Evolutionary conservation across 148 eudicot species (phyloP), one percentile per base, ranked within the genome.

Genomic region (Rhododendron mucronatum): DNA sequence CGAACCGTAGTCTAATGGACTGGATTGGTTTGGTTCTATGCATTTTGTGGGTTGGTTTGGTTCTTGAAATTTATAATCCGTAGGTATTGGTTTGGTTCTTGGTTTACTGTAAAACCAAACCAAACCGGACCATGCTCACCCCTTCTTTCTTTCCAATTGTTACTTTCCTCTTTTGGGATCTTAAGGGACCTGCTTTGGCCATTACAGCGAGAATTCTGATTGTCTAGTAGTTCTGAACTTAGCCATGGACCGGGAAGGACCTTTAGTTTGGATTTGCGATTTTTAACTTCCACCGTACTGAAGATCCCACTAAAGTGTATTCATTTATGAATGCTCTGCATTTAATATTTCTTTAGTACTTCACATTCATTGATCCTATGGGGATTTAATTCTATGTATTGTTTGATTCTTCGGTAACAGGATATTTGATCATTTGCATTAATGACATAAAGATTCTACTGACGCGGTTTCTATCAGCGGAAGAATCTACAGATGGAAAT

Each of bases 351-450:
- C 69, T 63, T 65, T 65, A n/a, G 57, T 28, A 30, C 28, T 45
- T 15, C 14, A 1, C 14, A 83, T 63, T 63, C 47, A 23, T 78
- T 86, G 23, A 28, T 81, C 61, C 18, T 30, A 13, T 18, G 77
- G 78, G 74, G 44, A 61, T 33, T 61, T 78, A 47, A 81, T 51
- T 7, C 26, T 15, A 8, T 14, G 11, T 28, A 21, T 20, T 80
- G 55, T 81, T 26, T 83, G 44, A 73, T 51, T 74, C 26, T 57
- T 33, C 50, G 20, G 51, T 88, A 74, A 79, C 94, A 95, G 98
- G 92, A 85, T 92, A 89, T 90, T 86, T 95, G 82, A 73, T 92
- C 55, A 78, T 86, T 76, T 93, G 94, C 89, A 92, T 93, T 47
- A 86, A 85, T 91, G 92, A 95, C 89, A 82, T 92, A 63, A 88